Conservation (phyloP, 805 yeast genomes). For the Kockiozyma suomiensis region DNA sequence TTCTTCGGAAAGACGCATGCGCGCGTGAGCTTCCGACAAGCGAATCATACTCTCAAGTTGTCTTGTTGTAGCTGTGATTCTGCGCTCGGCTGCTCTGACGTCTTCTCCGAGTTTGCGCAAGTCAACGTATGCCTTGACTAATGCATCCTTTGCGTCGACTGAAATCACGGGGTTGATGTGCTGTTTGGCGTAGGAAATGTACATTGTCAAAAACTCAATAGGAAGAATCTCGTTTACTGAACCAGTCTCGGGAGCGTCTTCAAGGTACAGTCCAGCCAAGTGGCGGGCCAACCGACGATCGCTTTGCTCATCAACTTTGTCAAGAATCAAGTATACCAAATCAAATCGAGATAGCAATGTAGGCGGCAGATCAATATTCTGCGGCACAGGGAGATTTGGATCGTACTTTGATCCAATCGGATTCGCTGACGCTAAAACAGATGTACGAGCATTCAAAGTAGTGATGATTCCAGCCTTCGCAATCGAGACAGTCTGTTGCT, state of each 20-base stretch:
- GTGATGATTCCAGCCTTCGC: conserved; percentile 99
- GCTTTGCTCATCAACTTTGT: conserved; percentile 81
- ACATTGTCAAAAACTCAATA: conserved; percentile 81
- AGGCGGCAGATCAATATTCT: conserved; percentile 95
- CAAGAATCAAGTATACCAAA: conserved; percentile 86
- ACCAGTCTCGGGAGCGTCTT: conserved; percentile 78
- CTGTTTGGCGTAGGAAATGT: conserved; percentile 93
- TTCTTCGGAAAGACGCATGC: conserved; percentile 74
- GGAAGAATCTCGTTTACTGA: conserved; percentile 72
- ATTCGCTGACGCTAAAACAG: conserved; percentile 93
- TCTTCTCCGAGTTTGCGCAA: conserved; percentile 96
- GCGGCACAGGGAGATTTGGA: conserved; percentile 91
- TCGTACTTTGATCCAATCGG: conserved; percentile 95
- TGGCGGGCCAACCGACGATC: conserved; percentile 90
- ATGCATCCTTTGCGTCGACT: conserved; percentile 75
- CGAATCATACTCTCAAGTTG: conserved; percentile 94
- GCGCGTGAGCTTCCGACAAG: conserved; percentile 94
- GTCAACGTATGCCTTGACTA: conserved; percentile 85
- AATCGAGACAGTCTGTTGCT: conserved; percentile 96
- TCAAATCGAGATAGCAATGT: conserved; percentile 94
- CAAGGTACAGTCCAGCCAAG: conserved; percentile 87
- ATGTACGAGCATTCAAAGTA: conserved; percentile 93
- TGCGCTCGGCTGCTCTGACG: conserved; percentile 75
- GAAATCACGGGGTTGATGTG: conserved; percentile 78
- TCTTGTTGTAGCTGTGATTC: conserved; percentile 97